These are phyloP conservation scores for Plasmodium vivax DNA, from an alignment of 169 alveolate genomes.

Conservation along the genomic window DNA sequence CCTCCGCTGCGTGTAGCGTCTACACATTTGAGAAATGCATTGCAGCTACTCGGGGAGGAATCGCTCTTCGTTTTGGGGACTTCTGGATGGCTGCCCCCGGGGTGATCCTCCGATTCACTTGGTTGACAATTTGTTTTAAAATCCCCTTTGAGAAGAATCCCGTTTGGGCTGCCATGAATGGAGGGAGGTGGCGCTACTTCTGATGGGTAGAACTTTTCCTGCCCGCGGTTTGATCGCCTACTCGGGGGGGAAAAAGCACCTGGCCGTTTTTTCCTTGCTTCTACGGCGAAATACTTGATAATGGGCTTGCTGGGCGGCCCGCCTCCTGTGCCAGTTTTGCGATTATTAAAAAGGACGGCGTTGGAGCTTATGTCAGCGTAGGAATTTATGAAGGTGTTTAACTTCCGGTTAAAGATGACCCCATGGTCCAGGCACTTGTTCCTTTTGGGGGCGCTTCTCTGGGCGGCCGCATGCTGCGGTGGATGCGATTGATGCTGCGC, in stretches of 20 bases:
- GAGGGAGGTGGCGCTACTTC: neutral
- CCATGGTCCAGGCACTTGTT: conserved; percentile 21
- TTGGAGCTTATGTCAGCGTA: conserved; percentile 21
- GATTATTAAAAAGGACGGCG: conserved; percentile 17
- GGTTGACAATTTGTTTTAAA: neutral
- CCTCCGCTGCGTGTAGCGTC: neutral
- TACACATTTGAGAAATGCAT: neutral
- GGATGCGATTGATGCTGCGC: conserved; percentile 18
- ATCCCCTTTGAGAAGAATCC: neutral
- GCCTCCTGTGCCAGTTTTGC: neutral
- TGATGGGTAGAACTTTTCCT: neutral
- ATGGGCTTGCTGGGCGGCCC: neutral
- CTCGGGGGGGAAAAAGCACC: neutral
- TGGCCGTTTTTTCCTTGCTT: neutral
- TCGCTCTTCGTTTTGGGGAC: neutral
- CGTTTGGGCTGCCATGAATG: neutral
- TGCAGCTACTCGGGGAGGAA: neutral
- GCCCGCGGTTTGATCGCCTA: neutral
- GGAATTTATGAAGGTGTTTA: conserved; percentile 53
- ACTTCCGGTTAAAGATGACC: conserved; percentile 29
- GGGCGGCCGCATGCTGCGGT: neutral
- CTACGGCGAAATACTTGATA: conserved; percentile 1
- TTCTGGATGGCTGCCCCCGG: neutral
- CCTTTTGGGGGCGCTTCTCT: neutral
- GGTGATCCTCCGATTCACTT: neutral